A percentile compares a stretch with the other conserved stretches of the same genome.
Evolutionary conservation across 2,329 filamentous ascomycete species (phyloP).

Genomic region (Fusarium transvaalense): DNA sequence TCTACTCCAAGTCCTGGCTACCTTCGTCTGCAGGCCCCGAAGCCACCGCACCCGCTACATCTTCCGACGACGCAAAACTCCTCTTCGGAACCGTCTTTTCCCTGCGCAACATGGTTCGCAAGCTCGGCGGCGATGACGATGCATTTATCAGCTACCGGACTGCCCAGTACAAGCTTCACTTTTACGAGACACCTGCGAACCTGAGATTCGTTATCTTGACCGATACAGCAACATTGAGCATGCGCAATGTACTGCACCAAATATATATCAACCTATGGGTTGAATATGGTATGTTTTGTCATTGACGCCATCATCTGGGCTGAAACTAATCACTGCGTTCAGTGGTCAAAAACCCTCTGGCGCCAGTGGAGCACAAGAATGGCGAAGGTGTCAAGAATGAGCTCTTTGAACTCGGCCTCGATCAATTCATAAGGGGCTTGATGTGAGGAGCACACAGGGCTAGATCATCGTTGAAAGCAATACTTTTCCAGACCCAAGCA

Average conservation of each 20-base stretch:
- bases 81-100: slow-evolving; percentile 98
- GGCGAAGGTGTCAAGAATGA: slow-evolving; percentile 78
- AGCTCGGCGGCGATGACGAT: slow-evolving; percentile 93
- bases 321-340: slow-evolving; percentile 6
- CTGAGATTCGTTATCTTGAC: slow-evolving; percentile 98
- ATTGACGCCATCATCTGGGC: neutral
- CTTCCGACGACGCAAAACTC: slow-evolving; percentile 90
- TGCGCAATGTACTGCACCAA: slow-evolving; percentile 95
- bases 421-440: slow-evolving; percentile 79
- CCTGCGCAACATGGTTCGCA: slow-evolving; percentile 94
- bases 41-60: slow-evolving; percentile 47
- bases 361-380: slow-evolving; percentile 76
- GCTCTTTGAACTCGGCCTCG: slow-evolving; percentile 77
- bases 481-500: neutral
- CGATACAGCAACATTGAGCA: slow-evolving; percentile 87
- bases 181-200: slow-evolving; percentile 97
- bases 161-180: slow-evolving; percentile 96
- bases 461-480: slow-evolving; percentile 22
- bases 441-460: slow-evolving; percentile 57
- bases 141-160: slow-evolving; percentile 96
- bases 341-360: slow-evolving; percentile 79
- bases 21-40: slow-evolving; percentile 57
- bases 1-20: slow-evolving; percentile 92
- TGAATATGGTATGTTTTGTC: slow-evolving; percentile 81
- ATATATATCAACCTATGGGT: slow-evolving; percentile 99